Percentiles rank a stretch among this genome's conserved stretches.
Evolutionary conservation across 352 stramenopile species (phyloP).

Genomic region (Globisporangium nunn): DNA sequence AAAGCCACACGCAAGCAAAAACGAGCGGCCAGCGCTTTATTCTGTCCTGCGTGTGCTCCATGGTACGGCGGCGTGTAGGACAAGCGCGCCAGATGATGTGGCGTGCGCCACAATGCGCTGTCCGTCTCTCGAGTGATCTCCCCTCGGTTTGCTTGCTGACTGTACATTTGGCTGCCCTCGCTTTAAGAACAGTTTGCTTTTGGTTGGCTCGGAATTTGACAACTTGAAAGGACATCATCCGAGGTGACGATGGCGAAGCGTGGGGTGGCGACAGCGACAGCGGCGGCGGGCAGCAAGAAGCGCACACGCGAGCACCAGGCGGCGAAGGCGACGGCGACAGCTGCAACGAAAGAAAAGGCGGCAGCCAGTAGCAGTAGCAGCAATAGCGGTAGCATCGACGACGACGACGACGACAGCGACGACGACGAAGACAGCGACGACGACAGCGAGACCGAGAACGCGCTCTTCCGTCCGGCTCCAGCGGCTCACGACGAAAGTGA

Average conservation of each 20-base stretch:
- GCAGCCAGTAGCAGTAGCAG: conserved; percentile 23
- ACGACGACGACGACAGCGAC: not conserved
- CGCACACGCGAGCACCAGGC: conserved; percentile 20
- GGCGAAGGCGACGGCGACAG: not conserved
- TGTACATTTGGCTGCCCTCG: too few relatives aligned
- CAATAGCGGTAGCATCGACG: conserved; percentile 12
- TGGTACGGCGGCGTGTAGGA: not conserved
- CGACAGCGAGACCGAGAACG: conserved; percentile 57
- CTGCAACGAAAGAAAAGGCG: not conserved
- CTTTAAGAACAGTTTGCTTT: not conserved
- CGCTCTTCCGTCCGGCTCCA: conserved; percentile 60
- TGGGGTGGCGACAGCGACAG: conserved; percentile 4
- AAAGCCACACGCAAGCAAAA: conserved; percentile 1
- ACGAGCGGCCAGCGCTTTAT: conserved; percentile 5
- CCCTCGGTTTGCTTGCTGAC: too few relatives aligned
- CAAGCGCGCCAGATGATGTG: not conserved
- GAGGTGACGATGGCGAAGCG: not conserved
- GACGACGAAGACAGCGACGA: conserved; percentile 15
- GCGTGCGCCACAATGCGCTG: not conserved
- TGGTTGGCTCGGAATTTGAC: not conserved
- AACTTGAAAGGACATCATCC: conserved; percentile 9
- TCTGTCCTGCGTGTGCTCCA: not conserved
- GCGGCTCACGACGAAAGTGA: conserved; percentile 6
- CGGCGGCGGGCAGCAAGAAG: conserved; percentile 21
- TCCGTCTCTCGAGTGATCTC: not conserved